Evolutionary conservation across 192 early-diverging fungal species (phyloP), one percentile per base, ranked within the genome.

Genomic region (Chytriomyces sp.): DNA sequence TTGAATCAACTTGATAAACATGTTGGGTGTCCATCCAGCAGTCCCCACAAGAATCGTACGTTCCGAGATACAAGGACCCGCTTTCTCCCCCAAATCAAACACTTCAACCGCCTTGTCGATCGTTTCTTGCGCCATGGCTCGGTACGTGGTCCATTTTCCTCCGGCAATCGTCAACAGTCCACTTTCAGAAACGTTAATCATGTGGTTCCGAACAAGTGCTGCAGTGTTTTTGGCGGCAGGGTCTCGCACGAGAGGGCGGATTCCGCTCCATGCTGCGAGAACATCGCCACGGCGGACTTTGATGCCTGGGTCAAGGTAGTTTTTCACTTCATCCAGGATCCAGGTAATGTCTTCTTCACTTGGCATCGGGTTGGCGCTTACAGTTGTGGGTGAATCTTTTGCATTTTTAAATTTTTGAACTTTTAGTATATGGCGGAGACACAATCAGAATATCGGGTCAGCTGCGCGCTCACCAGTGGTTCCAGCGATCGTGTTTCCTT

Each of bases 121-220:
- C 0, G 96, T 97, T 78, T 98, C 97, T 75, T 93, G 88, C 48
- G 97, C 96, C 97, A 98, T 98, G 71, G 92, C 91, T 70, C 97
- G 91, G 86, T 97, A 98, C 0, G 97, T 98, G 3, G 97, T 98
- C 97, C 97, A 98, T 80, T 98, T 98, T 70, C 97, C 97, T 76
- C 97, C 97, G 45, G 97, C 95, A 83, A 98, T 96, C 5, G 97
- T 97, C 72, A 98, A 82, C 68, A 98, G 79, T 5, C 93, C 94
- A 61, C 86, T 88, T 35, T 87, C 83, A 24, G 90, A 92, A 20
- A 93, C 93, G 82, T 96, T 89, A 80, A 98, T 95, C 92, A 98
- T 97, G 74, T 98, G 97, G 88, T 96, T 98, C 74, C 97, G 92
- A 48, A 98, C 97, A 82, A 98, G 86, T 35, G 92, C 91, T 63